Conservation (phyloP, 768 basidiomycete species). For the Postia placenta region DNA sequence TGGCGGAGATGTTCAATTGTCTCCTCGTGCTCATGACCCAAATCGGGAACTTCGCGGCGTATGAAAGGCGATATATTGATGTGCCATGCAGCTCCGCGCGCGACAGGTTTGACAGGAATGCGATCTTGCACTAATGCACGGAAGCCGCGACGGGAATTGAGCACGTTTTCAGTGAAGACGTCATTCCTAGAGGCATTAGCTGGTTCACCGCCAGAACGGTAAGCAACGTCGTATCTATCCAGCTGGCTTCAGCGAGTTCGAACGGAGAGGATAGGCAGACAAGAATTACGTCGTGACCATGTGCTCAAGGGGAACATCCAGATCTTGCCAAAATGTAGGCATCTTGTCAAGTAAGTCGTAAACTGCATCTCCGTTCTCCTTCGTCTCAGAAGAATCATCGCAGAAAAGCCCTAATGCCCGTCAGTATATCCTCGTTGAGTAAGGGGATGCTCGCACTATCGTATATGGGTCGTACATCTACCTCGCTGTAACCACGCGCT, state of each 20-base stretch:
- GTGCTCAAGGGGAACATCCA: constrained; percentile 41
- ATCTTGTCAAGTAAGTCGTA: constrained; percentile 48
- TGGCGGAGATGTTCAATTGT: constrained; percentile 34
- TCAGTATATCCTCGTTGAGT: too few relatives aligned
- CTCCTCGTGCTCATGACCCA: constrained; percentile 27
- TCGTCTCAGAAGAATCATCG: not conserved
- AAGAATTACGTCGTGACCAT: constrained; percentile 53
- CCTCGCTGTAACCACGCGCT: constrained; percentile 35
- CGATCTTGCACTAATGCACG: constrained; percentile 45
- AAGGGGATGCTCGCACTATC: constrained; percentile 36
- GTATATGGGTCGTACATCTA: constrained; percentile 49
- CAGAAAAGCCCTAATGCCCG: not conserved
- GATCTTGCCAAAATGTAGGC: constrained; percentile 50
- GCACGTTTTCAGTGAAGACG: constrained; percentile 49
- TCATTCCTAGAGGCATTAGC: constrained; percentile 38
- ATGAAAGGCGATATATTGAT: constrained; percentile 42
- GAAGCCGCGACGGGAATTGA: constrained; percentile 48
- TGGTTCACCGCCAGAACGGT: constrained; percentile 48
- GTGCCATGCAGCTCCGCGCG: constrained; percentile 46
- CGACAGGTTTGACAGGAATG: constrained; percentile 33
- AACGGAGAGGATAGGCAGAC: not conserved
- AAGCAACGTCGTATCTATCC: constrained; percentile 56
- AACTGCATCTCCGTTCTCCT: constrained; percentile 31
- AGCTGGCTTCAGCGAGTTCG: not conserved
- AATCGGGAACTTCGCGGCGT: constrained; percentile 33